Base-by-base conservation (phyloP, 176 grass and related monocot genomes). In the Musa itinerans region DNA sequence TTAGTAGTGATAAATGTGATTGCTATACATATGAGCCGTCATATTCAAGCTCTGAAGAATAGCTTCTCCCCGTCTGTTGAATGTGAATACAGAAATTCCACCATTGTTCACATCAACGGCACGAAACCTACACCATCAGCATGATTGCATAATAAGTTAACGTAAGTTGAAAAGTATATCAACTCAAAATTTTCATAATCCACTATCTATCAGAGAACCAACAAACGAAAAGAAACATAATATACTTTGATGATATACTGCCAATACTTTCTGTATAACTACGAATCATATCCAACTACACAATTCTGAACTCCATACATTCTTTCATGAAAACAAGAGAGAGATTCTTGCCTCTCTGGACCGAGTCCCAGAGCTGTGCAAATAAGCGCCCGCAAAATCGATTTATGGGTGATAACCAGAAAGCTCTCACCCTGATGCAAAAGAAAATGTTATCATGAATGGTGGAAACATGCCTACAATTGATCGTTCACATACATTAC, bases 371-470 rank as follows among this genome's bases (percentile, higher is more conserved):
- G 69, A 24, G 88, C 88, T 27, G 92, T 89, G 79, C 88, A 91
- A 79, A 96, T 74, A 52, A 91, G 92, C 11, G 92, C 92, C 2
- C 86, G 79, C 76, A 96, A 79, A 83, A 91, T 89, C 71, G 92
- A 96, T 84, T 96, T 96, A 58, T 95, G 92, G 21, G 92, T 87
- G 69, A 96, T 80, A 52, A 91, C 88, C 69, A 96, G 78, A 74
- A 96, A 81, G 53, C 63, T 83, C 53, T 89, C 88, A 54, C 92
- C 92, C 86, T 91, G 76, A 43, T 51, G 29, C 6, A 5, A 67
- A 81, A 25, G 52, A 70, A 78, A 19, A 49, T 23, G n/a, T 16
- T 9, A 23, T 77, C n/a, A 65, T 21, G 13, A n/a, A 71, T 72
- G 10, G 11, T 55, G 23, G 25, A 29, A 17, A 27, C n/a, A 74